A percentile compares a stretch with the other conserved stretches of the same genome.
These are phyloP conservation scores for Phytopythium cucurbitacearum DNA, from an alignment of 352 stramenopile genomes.

Conservation along the genomic window DNA sequence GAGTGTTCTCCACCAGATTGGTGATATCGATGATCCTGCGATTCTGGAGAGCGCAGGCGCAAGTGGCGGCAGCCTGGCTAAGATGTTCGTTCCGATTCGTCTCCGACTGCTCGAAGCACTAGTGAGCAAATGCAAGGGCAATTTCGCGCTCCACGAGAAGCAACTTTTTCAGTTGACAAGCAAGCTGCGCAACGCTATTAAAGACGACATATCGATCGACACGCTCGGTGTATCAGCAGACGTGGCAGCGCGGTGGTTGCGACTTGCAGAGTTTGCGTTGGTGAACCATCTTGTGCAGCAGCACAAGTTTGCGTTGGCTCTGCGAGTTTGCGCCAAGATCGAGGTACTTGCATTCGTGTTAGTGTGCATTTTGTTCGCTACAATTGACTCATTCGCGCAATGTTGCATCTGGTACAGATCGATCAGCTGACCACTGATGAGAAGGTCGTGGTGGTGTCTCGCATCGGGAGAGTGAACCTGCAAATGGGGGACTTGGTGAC, in stretches of 20 bases:
- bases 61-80: not conserved
- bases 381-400: not conserved
- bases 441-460: conserved; percentile 46
- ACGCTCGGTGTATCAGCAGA: conserved; percentile 28
- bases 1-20: conserved; percentile 71
- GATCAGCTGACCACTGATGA: conserved; percentile 32
- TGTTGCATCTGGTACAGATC: conserved; percentile 18
- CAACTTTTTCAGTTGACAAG: conserved; percentile 57
- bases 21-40: conserved; percentile 39
- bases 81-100: conserved; percentile 52
- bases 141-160: conserved; percentile 50
- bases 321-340: conserved; percentile 64
- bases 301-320: conserved; percentile 61
- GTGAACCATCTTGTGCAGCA: conserved; percentile 69
- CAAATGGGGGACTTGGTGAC: conserved; percentile 66
- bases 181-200: conserved; percentile 23
- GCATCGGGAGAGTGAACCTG: conserved; percentile 62
- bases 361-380: not conserved
- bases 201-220: conserved; percentile 20
- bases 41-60: conserved; percentile 1
- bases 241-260: conserved; percentile 40
- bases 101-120: conserved; percentile 59
- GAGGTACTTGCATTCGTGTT: conserved; percentile 27
- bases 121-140: conserved; percentile 69
- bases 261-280: conserved; percentile 59